Evolutionary conservation across 1,139 yeast genomes (phyloP), one percentile per base, ranked within the genome.

Genomic region (Suhomyces yuchorum): DNA sequence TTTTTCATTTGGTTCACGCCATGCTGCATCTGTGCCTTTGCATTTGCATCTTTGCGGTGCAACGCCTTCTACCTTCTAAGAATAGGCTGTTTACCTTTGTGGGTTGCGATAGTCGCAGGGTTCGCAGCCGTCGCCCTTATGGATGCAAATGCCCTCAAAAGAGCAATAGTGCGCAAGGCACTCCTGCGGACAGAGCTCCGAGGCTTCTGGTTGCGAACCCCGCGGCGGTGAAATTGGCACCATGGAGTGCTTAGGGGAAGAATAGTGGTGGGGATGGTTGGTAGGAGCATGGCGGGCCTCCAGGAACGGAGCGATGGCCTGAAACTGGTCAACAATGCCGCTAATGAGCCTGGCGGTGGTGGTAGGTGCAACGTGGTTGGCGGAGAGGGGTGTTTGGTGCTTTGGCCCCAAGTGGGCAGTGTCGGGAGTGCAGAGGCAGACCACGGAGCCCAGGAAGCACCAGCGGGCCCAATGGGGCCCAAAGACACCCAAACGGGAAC

Each of bases 11-110:
- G n/a, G 5, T 8, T 11, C 9, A 33, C 36, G 11, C 36, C 36
- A 17, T 19, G 35, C 17, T 15, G 34, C 17, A n/a, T 11, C n/a
- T 3, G 38, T 50, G 14, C 7, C 6, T 17, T 50, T n/a, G n/a
- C n/a, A n/a, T n/a, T n/a, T n/a, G n/a, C n/a, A n/a, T n/a, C n/a
- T 8, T 30, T 30, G 34, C 34, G 34, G 18, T 30, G 34, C 17
- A 30, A 30, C 34, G 30, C 30, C 30, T 12, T 26, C 15, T 26
- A 2, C 37, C 14, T 44, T 40, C 49, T 46, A 46, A 46, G 43
- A 46, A 42, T 46, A 46, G 49, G 36, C 12, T 46, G 49, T 46
- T 46, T 46, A 46, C 46, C 34, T 35, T 24, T 32, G 20, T 22
- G 37, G 44, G 18, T 26, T 32, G 46, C 24, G 46, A 37, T 37